phyloP scores from a whole-genome alignment of 805 yeast species.

The Lipomyces lipofer region DNA sequence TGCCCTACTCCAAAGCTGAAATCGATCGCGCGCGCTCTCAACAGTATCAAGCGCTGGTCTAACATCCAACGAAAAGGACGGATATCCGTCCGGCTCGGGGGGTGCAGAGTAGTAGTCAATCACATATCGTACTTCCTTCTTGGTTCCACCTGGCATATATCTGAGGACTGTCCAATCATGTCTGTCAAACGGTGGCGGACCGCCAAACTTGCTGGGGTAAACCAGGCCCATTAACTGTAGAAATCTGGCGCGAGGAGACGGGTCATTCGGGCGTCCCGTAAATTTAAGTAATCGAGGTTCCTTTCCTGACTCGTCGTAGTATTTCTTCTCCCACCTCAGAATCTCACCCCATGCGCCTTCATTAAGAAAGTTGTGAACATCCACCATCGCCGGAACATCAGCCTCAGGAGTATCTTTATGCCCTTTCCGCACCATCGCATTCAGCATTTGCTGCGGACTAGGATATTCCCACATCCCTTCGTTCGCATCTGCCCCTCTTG shows the following conservation, averaged over 20 bases:
- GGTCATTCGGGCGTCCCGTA: conserved; percentile 87
- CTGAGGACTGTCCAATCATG: conserved; percentile 98
- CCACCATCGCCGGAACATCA: conserved; percentile 96
- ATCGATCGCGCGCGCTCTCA: conserved; percentile 65
- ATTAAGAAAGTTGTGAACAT: conserved; percentile 90
- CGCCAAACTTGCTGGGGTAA: conserved; percentile 70
- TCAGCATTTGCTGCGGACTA: conserved; percentile 98
- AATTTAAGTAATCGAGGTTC: conserved; percentile 80
- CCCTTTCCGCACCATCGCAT: conserved; percentile 95
- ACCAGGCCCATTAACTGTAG: conserved; percentile 63
- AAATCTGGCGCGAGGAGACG: conserved; percentile 81
- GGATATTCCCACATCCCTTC: conserved; percentile 98
- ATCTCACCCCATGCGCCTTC: conserved; percentile 98
- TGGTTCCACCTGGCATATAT: conserved; percentile 40
- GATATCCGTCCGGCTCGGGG: conserved; percentile 81
- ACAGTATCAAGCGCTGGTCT: conserved; percentile 87
- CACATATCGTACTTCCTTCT: conserved; percentile 75
- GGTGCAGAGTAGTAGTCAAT: conserved; percentile 97
- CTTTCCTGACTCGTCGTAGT: conserved; percentile 54
- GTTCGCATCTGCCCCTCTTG: conserved; percentile 65
- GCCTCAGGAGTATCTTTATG: conserved; percentile 89
- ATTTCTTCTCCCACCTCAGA: conserved; percentile 81
- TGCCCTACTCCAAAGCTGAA: conserved; percentile 66
- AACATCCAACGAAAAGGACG: conserved; percentile 88
- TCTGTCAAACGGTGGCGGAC: conserved; percentile 92